phyloP scores from a whole-genome alignment of 805 yeast genomes.

The Teunomyces kruisii region DNA sequence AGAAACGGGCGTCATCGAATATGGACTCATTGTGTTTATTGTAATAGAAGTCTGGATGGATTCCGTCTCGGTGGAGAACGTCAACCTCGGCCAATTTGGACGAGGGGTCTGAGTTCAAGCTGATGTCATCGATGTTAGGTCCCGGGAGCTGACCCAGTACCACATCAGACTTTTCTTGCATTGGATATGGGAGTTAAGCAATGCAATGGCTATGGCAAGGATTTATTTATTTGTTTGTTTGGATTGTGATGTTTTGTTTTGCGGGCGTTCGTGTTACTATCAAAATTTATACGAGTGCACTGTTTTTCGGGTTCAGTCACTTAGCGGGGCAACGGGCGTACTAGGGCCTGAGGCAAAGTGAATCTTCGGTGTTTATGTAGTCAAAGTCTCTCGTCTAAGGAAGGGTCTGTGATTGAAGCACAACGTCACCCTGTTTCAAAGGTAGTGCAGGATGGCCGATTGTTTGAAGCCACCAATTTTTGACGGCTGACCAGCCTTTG shows the following conservation, averaged over 20 bases:
- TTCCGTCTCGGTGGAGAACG: background rate
- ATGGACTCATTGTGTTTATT: conserved; percentile 37
- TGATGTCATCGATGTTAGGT: background rate
- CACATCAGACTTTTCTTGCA: conserved; percentile 2
- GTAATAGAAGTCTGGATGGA: conserved; percentile 27
- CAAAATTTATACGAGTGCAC: background rate
- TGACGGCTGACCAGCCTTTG: background rate
- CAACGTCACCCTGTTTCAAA: background rate
- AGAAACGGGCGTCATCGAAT: conserved; percentile 35
- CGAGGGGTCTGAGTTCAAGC: background rate
- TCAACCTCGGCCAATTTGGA: background rate
- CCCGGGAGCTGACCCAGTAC: background rate
- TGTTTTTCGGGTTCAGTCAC: too few relatives aligned
- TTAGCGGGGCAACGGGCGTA: too few relatives aligned
- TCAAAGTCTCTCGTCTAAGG: background rate
- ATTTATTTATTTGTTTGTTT: too few relatives aligned
- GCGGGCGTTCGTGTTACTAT: background rate
- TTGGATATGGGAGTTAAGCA: background rate
- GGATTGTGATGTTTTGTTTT: background rate
- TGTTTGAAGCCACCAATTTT: background rate
- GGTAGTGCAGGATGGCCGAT: background rate
- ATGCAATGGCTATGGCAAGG: background rate
- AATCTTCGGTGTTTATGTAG: background rate
- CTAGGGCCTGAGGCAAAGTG: too few relatives aligned
- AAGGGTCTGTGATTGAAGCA: background rate